These are phyloP conservation scores for Mycena albidolilacea DNA, from an alignment of 768 basidiomycete species.

Conservation along the genomic window DNA sequence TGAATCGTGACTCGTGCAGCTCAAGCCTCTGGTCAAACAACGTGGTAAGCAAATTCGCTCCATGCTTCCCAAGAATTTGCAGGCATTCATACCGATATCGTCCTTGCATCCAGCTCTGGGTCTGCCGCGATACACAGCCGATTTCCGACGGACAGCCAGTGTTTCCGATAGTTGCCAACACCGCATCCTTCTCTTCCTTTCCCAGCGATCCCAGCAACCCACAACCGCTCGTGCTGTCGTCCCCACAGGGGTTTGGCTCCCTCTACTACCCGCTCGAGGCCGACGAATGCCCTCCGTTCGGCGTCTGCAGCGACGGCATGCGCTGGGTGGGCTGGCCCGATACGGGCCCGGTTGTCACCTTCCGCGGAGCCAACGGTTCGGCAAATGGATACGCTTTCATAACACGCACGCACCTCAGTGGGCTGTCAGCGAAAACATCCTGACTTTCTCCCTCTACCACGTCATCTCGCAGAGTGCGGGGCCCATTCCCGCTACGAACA, in stretches of 20 bases:
- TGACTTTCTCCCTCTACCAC: conserved; percentile 30
- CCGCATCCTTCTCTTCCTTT: conserved; percentile 20
- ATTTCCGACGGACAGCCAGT: conserved; percentile 4
- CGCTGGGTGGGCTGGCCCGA: conserved; percentile 39
- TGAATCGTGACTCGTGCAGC: conserved; percentile 34
- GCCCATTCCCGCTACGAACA: conserved; percentile 13
- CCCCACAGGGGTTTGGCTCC: conserved; percentile 28
- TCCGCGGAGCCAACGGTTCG: background rate
- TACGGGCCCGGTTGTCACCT: conserved; percentile 30
- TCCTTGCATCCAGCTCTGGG: conserved; percentile 27
- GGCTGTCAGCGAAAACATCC: conserved; percentile 7
- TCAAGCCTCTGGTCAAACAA: conserved; percentile 24
- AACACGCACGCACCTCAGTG: conserved; percentile 25
- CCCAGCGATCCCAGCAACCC: conserved; percentile 11
- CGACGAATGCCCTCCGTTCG: conserved; percentile 32
- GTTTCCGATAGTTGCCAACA: conserved; percentile 19
- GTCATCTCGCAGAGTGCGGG: conserved; percentile 10
- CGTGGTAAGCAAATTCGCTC: background rate
- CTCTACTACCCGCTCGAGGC: conserved; percentile 30
- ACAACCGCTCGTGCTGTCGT: conserved; percentile 12
- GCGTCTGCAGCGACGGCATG: conserved; percentile 27
- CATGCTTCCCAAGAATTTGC: background rate
- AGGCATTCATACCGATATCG: no score
- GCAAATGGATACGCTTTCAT: conserved; percentile 34
- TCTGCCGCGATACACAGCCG: conserved; percentile 34